phyloP scores from a whole-genome alignment of 1,284 basidiomycete genomes.

The Austroboletus olivaceoglutinosus region DNA sequence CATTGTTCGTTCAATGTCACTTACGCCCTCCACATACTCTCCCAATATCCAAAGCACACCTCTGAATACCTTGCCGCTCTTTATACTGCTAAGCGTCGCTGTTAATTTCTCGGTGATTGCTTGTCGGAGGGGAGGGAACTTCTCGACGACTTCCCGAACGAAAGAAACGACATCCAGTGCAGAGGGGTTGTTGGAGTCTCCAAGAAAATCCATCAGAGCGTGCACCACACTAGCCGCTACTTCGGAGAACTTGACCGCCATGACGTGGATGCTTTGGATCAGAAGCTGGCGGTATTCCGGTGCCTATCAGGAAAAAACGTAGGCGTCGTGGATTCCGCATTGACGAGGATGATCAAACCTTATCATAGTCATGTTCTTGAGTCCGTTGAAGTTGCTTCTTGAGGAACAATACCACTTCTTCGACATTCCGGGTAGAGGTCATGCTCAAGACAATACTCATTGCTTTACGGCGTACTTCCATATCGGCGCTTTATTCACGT shows the following conservation, averaged over 20 bases:
- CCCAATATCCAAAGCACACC: constrained; percentile 98
- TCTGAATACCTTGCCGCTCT: constrained; percentile 96
- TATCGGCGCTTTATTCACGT: constrained; percentile 68
- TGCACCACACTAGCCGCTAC: constrained; percentile 96
- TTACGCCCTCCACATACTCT: constrained; percentile 77
- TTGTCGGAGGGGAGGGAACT: constrained; percentile 87
- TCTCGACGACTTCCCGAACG: constrained; percentile 96
- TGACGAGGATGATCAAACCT: constrained; percentile 42
- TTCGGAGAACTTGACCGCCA: constrained; percentile 97
- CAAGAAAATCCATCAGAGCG: constrained; percentile 97
- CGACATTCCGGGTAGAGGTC: constrained; percentile 95
- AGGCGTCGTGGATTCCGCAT: not conserved
- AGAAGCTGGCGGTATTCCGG: constrained; percentile 95
- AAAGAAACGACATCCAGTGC: constrained; percentile 96
- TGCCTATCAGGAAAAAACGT: constrained; percentile 48
- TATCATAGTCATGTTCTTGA: constrained; percentile 82
- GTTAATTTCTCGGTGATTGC: constrained; percentile 88
- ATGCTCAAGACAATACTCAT: constrained; percentile 89
- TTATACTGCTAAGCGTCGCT: constrained; percentile 84
- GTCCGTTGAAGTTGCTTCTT: constrained; percentile 98
- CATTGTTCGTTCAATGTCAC: constrained; percentile 75
- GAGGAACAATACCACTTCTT: constrained; percentile 94
- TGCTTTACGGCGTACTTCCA: constrained; percentile 95
- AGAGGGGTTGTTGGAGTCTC: constrained; percentile 93
- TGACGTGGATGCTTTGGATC: constrained; percentile 97